Conservation (phyloP, 2,329 filamentous ascomycete species). For the Monosporascus ibericus region DNA sequence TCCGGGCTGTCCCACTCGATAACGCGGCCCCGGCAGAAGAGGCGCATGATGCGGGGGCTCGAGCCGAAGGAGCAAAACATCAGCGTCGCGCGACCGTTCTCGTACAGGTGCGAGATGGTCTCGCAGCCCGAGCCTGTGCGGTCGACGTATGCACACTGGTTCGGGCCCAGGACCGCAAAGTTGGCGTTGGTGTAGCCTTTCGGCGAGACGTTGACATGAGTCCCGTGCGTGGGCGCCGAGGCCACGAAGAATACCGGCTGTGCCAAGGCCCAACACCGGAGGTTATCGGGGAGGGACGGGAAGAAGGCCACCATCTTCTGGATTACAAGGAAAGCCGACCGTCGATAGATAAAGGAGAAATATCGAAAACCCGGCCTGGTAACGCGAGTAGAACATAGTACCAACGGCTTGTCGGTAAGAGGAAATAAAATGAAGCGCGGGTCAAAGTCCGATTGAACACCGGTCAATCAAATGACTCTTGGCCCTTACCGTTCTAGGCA, state of each 20-base stretch:
- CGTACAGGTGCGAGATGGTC: conserved; percentile 51
- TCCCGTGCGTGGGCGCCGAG: conserved; percentile 43
- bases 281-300: conserved; percentile 35
- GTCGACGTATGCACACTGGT: conserved; percentile 37
- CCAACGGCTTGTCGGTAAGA: too few relatives aligned
- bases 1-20: conserved; percentile 52
- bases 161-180: conserved; percentile 4
- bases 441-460: too few relatives aligned
- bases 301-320: conserved; percentile 2
- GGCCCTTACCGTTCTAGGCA: not conserved
- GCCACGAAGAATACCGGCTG: conserved; percentile 53
- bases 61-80: conserved; percentile 58
- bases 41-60: conserved; percentile 54
- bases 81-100: conserved; percentile 51
- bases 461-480: not conserved
- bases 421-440: too few relatives aligned
- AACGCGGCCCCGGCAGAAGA: conserved; percentile 55
- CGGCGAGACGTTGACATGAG: conserved; percentile 52
- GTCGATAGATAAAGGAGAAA: not conserved
- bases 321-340: not conserved
- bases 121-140: conserved; percentile 51
- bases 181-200: conserved; percentile 34
- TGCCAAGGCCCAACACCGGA: conserved; percentile 40
- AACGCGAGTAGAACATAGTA: not conserved
- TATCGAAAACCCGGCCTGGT: not conserved